Percentiles rank a stretch among this genome's conserved stretches.
Evolutionary conservation across 129 eudicot genomes (phyloP).

Genomic region (Flaveria brownii): DNA sequence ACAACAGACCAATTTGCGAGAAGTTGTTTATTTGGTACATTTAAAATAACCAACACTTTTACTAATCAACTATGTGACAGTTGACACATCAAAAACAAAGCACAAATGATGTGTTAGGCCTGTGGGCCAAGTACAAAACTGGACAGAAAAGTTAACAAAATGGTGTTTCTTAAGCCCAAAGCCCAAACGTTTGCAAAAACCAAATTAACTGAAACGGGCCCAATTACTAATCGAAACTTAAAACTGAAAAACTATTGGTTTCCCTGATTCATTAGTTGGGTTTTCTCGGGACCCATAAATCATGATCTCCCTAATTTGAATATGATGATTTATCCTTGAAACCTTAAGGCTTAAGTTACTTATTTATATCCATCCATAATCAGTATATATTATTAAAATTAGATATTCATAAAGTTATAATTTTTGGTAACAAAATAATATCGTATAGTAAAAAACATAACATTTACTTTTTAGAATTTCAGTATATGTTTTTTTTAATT

Average conservation of each 20-base stretch:
- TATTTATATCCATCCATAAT: not conserved
- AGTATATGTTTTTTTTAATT: not conserved
- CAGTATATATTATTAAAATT: no score
- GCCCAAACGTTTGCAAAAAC: not conserved
- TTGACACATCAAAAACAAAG: no score
- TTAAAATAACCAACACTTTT: no score
- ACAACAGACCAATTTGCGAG: no score
- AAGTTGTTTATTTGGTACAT: no score
- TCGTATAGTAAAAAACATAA: not conserved
- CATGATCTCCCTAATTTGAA: not conserved
- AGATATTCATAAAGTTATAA: no score
- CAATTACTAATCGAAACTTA: not conserved
- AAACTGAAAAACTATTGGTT: not conserved
- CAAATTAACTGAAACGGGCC: not conserved
- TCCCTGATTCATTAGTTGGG: not conserved
- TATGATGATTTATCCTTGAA: not conserved
- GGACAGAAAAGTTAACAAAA: not conserved
- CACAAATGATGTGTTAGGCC: not conserved
- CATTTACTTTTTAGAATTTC: not conserved
- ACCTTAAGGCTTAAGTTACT: no score
- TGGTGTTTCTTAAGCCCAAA: not conserved
- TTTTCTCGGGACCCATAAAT: not conserved
- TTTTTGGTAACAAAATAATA: no score
- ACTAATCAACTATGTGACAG: not conserved
- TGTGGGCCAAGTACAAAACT: not conserved